These are phyloP conservation scores for Botryotinia calthae DNA, from an alignment of 2,329 filamentous ascomycete genomes.

Conservation along the genomic window DNA sequence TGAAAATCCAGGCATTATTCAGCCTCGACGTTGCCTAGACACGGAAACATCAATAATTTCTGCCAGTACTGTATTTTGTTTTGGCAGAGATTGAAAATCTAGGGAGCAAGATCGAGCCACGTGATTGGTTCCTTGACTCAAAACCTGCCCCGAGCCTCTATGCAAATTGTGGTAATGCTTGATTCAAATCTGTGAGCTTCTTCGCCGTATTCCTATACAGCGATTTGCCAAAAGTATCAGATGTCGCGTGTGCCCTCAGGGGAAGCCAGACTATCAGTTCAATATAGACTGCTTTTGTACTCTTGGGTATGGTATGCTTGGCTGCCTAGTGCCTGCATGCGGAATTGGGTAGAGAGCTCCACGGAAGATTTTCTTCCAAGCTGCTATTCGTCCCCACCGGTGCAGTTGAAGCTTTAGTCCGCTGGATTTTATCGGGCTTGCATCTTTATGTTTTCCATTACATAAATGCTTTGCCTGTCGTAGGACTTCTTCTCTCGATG, in stretches of 20 bases:
- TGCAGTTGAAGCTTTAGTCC: not conserved
- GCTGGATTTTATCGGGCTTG: not conserved
- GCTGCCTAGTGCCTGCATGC: not conserved
- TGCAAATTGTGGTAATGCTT: not conserved
- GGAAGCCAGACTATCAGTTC: not conserved
- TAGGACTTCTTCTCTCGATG: not conserved
- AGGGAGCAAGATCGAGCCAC: not conserved
- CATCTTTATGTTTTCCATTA: not conserved
- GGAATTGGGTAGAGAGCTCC: not conserved
- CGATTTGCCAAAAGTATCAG: no score
- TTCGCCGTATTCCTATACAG: not conserved
- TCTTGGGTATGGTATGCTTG: not conserved
- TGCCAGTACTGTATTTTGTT: not conserved
- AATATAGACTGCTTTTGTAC: not conserved
- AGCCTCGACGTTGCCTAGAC: not conserved
- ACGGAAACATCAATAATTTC: not conserved
- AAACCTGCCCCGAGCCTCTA: not conserved
- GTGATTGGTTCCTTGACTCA: not conserved
- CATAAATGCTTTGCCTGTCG: not conserved
- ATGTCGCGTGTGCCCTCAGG: no score
- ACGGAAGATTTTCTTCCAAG: not conserved
- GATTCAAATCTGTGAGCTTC: not conserved
- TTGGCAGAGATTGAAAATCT: not conserved
- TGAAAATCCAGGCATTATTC: not conserved
- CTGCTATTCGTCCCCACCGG: not conserved